Base-by-base conservation (phyloP, 2,329 filamentous ascomycete species). In the Trichoderma koningii region DNA sequence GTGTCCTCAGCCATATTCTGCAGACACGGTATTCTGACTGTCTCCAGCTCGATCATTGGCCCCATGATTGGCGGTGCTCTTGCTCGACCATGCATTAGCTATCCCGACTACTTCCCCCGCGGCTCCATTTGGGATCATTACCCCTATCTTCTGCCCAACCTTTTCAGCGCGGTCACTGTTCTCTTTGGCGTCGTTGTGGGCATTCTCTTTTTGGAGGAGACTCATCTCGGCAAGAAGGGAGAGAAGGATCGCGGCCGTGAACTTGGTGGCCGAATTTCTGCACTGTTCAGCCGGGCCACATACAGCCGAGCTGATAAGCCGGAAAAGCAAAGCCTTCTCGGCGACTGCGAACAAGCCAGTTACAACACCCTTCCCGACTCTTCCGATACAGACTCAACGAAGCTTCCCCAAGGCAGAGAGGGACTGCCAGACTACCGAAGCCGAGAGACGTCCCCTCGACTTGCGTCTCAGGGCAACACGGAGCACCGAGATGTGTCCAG, bases 161-260 rank as follows among this genome's bases (percentile, higher is more conserved):
- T 97, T n/a, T 90, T 97, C 70, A 96, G 93, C 76, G 89, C 92
- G 38, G 80, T 81, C n/a, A 87, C 95, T 17, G 89, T 96, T 10
- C 78, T 89, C 45, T 81, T 90, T 68, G 92, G 93, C 19, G 88
- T 97, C 53, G 74, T 89, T 4, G 84, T 95, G 61, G 93, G 93
- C 19, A 81, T 96, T 63, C 78, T 97, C 21, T 97, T 97, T 73
- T 82, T 99, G 63, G 93, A 99, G 75, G 95, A 99, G 79, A 98
- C 95, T 1, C 95, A 99, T 74, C 85, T 88, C 56, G 87, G 91
- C 75, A 90, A 90, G 80, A 96, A 91, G 79, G 77, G 87, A 69
- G 83, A 88, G 64, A 86, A 85, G 51, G 95, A 99, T 76, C 81
- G 85, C 42, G 93, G 94, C 5, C 77, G 90, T 15, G 90, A 94